These are phyloP conservation scores for Polytolypa hystricis DNA, from an alignment of 2,329 filamentous ascomycete species.

Conservation along the genomic window DNA sequence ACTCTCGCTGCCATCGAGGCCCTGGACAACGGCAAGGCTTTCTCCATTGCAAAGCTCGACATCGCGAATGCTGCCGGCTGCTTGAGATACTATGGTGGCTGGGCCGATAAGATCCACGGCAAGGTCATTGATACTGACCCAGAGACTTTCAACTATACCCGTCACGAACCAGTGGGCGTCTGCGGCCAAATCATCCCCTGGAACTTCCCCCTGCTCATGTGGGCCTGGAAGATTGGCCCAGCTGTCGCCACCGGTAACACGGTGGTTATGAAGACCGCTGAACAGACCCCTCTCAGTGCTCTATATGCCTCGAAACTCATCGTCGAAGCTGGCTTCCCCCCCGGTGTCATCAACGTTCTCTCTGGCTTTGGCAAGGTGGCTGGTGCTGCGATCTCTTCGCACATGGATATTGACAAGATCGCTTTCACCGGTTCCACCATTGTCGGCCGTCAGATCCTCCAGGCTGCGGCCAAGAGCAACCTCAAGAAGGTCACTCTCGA, in stretches of 20 bases:
- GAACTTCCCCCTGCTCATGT: slow-evolving; percentile 83
- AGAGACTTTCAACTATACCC: slow-evolving; percentile 76
- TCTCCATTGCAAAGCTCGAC: slow-evolving; percentile 52
- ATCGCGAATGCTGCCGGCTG: slow-evolving; percentile 57
- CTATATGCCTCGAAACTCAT: slow-evolving; percentile 43
- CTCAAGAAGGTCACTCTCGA: slow-evolving; percentile 58
- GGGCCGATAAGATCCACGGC: slow-evolving; percentile 90
- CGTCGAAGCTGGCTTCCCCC: slow-evolving; percentile 51
- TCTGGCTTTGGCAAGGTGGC: slow-evolving; percentile 69
- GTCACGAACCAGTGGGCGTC: slow-evolving; percentile 66
- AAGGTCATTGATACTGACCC: slow-evolving; percentile 71
- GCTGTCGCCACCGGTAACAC: slow-evolving; percentile 53
- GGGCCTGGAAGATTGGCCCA: slow-evolving; percentile 75
- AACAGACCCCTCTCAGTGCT: slow-evolving; percentile 60
- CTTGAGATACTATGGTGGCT: slow-evolving; percentile 80
- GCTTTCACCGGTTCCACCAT: slow-evolving; percentile 54
- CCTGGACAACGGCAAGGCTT: slow-evolving; percentile 45
- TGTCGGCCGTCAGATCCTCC: slow-evolving; percentile 49
- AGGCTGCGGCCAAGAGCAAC: slow-evolving; percentile 50
- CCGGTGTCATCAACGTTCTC: slow-evolving; percentile 52
- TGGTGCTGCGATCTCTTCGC: slow-evolving; percentile 54
- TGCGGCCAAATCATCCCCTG: slow-evolving; percentile 85
- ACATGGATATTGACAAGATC: slow-evolving; percentile 56
- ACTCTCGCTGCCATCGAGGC: slow-evolving; percentile 72
- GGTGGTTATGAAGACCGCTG: slow-evolving; percentile 54